Evolutionary conservation across 2,329 filamentous ascomycete genomes (phyloP), one percentile per base, ranked within the genome.

Genomic region (Sclerotinia trifoliorum): DNA sequence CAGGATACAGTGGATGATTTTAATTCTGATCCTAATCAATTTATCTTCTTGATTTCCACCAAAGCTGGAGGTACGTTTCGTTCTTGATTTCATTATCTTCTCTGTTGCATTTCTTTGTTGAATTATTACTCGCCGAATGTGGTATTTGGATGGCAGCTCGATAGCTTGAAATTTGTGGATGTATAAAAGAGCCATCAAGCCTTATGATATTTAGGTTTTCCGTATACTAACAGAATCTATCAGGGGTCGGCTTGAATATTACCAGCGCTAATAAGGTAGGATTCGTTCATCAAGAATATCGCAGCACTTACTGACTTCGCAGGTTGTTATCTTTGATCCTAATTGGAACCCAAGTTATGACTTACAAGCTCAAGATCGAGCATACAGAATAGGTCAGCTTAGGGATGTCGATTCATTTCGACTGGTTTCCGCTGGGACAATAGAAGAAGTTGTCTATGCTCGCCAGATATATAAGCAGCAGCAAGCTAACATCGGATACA

Each of bases 391-490:
- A 71, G 95, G 95, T 0, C 95, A 99, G 79, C 88, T 87, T 0
- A 86, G 95, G 26, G 93, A 98, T 75, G 95, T 99, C 0, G 95
- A 99, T 77, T 94, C 98, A 1, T 98, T 97, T 78, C 89, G 95
- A 5, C 86, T 99, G 1, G 88, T 99, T 24, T 94, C 91, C 2
- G 88, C 92, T 1, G 95, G 95, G 0, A 98, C 95, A 0, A 93
- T 99, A 21, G 95, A 99, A 77, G 95, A 99, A 78, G 95, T 97
- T 66, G 93, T 98, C 10, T 99, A 99, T 75, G 95, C 94, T 0
- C 86, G 95, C 8, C 95, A 99, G 75, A 95, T 99, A 51, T 99
- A 99, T 84, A 99, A 99, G 79, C 95, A 99, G 77, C 95, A 99
- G 76, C 95, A 98, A 80, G 94, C 95, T 35, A 98, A 97, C 75